These are phyloP conservation scores for Agroathelia rolfsii DNA, from an alignment of 1,284 basidiomycete species.

Conservation along the genomic window DNA sequence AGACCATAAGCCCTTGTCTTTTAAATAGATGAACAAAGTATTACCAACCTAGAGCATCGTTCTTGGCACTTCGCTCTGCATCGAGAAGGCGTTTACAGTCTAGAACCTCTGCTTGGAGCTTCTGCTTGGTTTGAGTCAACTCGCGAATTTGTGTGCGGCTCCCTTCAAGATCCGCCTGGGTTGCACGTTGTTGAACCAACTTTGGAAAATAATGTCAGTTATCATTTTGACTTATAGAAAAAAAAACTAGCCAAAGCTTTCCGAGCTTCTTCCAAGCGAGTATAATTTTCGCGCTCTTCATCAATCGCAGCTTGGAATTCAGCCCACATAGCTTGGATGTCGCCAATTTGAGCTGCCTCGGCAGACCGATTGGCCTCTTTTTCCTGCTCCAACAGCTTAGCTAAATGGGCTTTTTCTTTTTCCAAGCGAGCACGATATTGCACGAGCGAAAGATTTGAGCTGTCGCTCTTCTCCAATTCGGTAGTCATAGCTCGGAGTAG, in stretches of 20 bases:
- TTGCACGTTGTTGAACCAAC: constrained; percentile 61
- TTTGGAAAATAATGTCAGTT: constrained; percentile 17
- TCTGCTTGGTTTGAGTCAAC: constrained; percentile 42
- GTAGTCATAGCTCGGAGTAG: constrained; percentile 52
- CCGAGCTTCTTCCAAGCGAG: constrained; percentile 59
- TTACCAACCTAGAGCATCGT: constrained; percentile 46
- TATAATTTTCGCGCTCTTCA: constrained; percentile 52
- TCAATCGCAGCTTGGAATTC: constrained; percentile 56
- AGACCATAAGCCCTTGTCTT: constrained; percentile 1
- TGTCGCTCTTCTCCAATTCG: constrained; percentile 57
- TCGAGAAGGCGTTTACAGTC: constrained; percentile 50
- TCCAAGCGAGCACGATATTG: constrained; percentile 46
- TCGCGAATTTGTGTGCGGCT: constrained; percentile 54
- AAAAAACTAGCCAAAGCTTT: constrained; percentile 48
- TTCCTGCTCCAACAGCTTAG: constrained; percentile 54
- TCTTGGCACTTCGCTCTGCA: constrained; percentile 38
- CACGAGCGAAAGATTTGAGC: constrained; percentile 54
- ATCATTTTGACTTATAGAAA: constrained; percentile 1
- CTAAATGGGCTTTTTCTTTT: constrained; percentile 47
- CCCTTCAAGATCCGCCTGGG: constrained; percentile 54
- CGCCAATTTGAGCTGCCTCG: constrained; percentile 52
- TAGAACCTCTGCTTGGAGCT: constrained; percentile 46
- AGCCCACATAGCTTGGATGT: constrained; percentile 58
- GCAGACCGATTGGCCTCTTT: constrained; percentile 50
- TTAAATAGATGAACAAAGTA: too few species aligned